phyloP scores from a whole-genome alignment of 108 stramenopile species.

The Fragilaria crotonensis region DNA sequence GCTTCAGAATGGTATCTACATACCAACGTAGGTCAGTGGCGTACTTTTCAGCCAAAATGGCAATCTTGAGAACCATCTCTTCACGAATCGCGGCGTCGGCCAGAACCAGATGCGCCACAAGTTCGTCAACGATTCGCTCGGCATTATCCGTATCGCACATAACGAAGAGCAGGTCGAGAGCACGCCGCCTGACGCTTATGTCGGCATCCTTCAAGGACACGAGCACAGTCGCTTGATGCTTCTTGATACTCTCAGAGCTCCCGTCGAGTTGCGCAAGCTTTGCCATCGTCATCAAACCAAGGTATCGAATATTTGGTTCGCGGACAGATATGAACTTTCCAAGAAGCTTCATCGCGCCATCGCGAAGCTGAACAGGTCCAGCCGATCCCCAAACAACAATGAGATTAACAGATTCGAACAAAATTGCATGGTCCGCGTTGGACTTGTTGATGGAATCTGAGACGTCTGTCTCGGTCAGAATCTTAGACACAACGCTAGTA shows the following conservation, averaged over 20 bases:
- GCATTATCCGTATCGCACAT: conserved; percentile 95
- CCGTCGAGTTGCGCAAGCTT: conserved; percentile 88
- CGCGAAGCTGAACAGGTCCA: conserved; percentile 59
- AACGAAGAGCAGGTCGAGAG: conserved; percentile 93
- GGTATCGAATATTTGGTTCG: conserved; percentile 95
- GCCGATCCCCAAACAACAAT: conserved; percentile 86
- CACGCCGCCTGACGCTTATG: conserved; percentile 89
- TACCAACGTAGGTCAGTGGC: conserved; percentile 95
- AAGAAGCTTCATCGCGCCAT: conserved; percentile 87
- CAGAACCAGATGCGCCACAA: conserved; percentile 82
- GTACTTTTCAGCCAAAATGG: conserved; percentile 97
- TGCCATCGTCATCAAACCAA: conserved; percentile 93
- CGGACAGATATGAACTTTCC: conserved; percentile 93
- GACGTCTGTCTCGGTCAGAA: conserved; percentile 87
- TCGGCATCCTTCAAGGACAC: conserved; percentile 94
- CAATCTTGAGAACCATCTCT: conserved; percentile 98
- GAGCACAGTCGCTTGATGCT: conserved; percentile 87
- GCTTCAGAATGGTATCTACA: conserved; percentile 93
- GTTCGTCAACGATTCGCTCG: conserved; percentile 87
- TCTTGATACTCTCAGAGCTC: conserved; percentile 73
- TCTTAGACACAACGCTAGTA: conserved; percentile 75
- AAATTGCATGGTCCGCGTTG: conserved; percentile 93
- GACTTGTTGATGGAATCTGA: conserved; percentile 95
- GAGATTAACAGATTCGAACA: conserved; percentile 95
- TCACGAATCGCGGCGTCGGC: conserved; percentile 92